Base-by-base conservation (phyloP, 805 yeast genomes). In the Torulaspora gathmanii region DNA sequence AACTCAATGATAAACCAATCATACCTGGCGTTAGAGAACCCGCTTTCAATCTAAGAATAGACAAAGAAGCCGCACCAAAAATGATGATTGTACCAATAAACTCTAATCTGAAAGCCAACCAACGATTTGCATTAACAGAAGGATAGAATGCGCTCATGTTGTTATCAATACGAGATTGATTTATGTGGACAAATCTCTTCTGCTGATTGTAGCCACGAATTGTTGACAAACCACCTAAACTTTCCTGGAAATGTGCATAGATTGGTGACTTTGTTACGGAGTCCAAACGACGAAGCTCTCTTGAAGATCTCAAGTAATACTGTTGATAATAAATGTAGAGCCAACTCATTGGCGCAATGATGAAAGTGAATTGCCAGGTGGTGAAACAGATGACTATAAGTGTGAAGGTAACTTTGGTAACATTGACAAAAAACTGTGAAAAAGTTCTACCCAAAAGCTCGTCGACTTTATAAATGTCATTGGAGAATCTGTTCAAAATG, bases 81-180 rank as follows among this genome's bases (percentile, higher is more conserved):
- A 93, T 91, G 51, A 93, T 86, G 36, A 90, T 57, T 1, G 97
- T 85, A 26, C 99, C 98, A 54, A 93, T 72, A 52, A 86, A 82
- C 67, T 95, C 98, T 49, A 93, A 74, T 60, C 99, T 78, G 9
- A 88, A 95, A 8, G 98, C 96, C 50, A 93, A 77, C 99, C 99
- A 93, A 70, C 99, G 80, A 65, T 95, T 93, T 10, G 96, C 90
- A 63, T 86, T 84, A 46, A 89, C 80, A 9, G 95, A 77, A 23
- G 97, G 96, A 72, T 88, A 95, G 60, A 79, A 88, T 0, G 98
- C 98, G 56, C 85, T 77, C 84, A 91, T 80, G 64, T 93, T 91
- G 57, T 77, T 78, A 61, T 93, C 98, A 57, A 90, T 77, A 61
- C 86, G 78, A 33, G 77, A 69, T 58, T 79, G 78, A 61, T 84